These are phyloP conservation scores for Fusarium miscanthi DNA, from an alignment of 2,329 filamentous ascomycete species.

Conservation along the genomic window DNA sequence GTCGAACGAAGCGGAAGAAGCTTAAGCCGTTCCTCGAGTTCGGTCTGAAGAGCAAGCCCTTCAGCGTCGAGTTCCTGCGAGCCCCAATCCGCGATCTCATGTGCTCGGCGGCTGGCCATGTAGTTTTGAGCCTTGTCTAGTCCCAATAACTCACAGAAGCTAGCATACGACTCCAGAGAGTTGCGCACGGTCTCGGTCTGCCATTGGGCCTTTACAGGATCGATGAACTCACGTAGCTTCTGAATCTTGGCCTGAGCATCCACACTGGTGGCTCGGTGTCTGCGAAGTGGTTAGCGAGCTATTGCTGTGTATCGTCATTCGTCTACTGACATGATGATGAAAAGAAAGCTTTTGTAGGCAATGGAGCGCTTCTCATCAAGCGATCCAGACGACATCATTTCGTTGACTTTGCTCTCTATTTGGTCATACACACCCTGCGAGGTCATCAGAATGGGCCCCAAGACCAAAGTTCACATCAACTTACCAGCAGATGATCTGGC, in stretches of 20 bases:
- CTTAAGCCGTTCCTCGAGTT: slow-evolving; percentile 81
- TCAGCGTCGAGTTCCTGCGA: slow-evolving; percentile 79
- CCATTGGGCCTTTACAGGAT: slow-evolving; percentile 87
- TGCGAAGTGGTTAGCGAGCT: slow-evolving; percentile 47
- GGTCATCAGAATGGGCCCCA: slow-evolving; percentile 2
- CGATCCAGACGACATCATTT: slow-evolving; percentile 77
- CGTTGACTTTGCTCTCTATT: slow-evolving; percentile 83
- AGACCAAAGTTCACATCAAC: slow-evolving; percentile 33
- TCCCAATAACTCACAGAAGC: slow-evolving; percentile 83
- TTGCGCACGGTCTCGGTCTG: slow-evolving; percentile 74
- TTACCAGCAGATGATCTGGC: slow-evolving; percentile 85
- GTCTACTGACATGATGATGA: slow-evolving; percentile 81
- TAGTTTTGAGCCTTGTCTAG: slow-evolving; percentile 86
- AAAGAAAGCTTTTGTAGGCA: slow-evolving; percentile 89
- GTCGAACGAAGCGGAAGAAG: slow-evolving; percentile 84
- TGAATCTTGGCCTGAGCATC: slow-evolving; percentile 76
- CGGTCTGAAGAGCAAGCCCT: slow-evolving; percentile 80
- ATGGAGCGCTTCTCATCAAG: slow-evolving; percentile 86
- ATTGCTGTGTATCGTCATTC: not conserved
- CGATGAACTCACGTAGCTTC: slow-evolving; percentile 80
- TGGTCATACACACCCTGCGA: slow-evolving; percentile 82
- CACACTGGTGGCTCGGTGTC: slow-evolving; percentile 83
- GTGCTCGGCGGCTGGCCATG: slow-evolving; percentile 76
- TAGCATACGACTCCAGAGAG: slow-evolving; percentile 77
- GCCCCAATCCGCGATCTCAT: slow-evolving; percentile 86